Evolutionary conservation across 768 basidiomycete species (phyloP).

Genomic region (Calocera cornea): DNA sequence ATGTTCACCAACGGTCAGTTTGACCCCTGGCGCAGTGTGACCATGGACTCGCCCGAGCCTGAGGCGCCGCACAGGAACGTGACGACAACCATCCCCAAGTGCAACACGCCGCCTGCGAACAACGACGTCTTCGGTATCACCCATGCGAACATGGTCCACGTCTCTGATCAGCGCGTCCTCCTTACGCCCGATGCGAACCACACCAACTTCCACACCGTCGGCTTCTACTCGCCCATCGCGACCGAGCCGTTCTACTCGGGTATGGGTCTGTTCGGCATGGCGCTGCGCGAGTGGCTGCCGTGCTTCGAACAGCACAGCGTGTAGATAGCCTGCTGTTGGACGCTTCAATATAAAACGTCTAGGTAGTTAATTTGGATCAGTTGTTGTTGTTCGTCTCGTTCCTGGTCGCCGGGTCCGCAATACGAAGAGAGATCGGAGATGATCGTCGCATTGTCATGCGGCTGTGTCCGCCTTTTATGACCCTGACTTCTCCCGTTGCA

Average conservation of each 20-base stretch:
- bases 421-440: too few relatives aligned
- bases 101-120: constrained; percentile 26
- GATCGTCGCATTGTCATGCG: too few relatives aligned
- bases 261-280: constrained; percentile 34
- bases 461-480: too few relatives aligned
- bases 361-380: not conserved
- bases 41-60: constrained; percentile 36
- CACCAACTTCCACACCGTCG: constrained; percentile 35
- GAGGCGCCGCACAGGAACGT: constrained; percentile 34
- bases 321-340: not conserved
- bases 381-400: not conserved
- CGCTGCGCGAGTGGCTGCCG: constrained; percentile 36
- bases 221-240: constrained; percentile 37
- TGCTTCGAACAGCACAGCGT: constrained; percentile 19
- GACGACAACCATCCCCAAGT: constrained; percentile 31
- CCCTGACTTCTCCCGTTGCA: too few relatives aligned
- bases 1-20: constrained; percentile 41
- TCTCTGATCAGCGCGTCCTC: constrained; percentile 36
- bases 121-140: constrained; percentile 36
- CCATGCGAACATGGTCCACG: constrained; percentile 37
- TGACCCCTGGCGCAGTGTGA: constrained; percentile 42
- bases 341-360: not conserved
- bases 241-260: constrained; percentile 37
- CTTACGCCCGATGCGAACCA: constrained; percentile 37
- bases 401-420: too few relatives aligned